phyloP scores from a whole-genome alignment of 2,329 filamentous ascomycete species.

The Dryadomyces quercus-mongolicae region DNA sequence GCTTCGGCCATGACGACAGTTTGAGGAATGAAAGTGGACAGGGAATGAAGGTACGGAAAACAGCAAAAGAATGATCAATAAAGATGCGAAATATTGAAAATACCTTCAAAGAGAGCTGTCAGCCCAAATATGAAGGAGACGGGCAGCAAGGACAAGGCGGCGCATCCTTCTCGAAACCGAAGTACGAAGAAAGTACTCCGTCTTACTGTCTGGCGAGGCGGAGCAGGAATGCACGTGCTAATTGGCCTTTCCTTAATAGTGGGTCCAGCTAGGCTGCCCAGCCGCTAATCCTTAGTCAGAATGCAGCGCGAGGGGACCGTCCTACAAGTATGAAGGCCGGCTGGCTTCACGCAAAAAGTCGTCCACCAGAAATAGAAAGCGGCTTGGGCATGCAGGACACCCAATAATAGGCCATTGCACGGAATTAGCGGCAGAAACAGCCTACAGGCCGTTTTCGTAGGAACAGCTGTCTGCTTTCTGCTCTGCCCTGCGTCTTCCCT shows the following conservation, averaged over 20 bases:
- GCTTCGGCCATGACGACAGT: constrained; percentile 40
- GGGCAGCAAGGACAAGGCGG: neutral
- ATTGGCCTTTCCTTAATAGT: neutral
- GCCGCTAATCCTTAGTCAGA: neutral
- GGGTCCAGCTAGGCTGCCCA: neutral
- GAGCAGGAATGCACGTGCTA: neutral
- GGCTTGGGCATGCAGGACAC: too few relatives aligned
- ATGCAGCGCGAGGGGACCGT: neutral
- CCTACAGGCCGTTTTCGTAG: too few relatives aligned
- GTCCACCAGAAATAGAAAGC: too few relatives aligned
- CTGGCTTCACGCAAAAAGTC: too few relatives aligned
- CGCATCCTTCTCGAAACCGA: neutral
- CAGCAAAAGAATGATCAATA: neutral
- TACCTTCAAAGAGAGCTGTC: too few relatives aligned
- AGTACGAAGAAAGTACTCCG: neutral
- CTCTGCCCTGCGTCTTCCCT: too few relatives aligned
- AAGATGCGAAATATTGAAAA: too few relatives aligned
- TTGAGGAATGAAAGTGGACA: neutral
- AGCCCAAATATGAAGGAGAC: neutral
- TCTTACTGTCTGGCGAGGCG: too few relatives aligned
- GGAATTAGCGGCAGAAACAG: too few relatives aligned
- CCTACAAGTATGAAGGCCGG: too few relatives aligned
- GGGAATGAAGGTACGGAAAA: neutral
- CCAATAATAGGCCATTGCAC: too few relatives aligned
- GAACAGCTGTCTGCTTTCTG: too few relatives aligned